Evolutionary conservation across 768 basidiomycete genomes (phyloP), one percentile per base, ranked within the genome.

Genomic region (Porphyrellus cyaneotinctus): DNA sequence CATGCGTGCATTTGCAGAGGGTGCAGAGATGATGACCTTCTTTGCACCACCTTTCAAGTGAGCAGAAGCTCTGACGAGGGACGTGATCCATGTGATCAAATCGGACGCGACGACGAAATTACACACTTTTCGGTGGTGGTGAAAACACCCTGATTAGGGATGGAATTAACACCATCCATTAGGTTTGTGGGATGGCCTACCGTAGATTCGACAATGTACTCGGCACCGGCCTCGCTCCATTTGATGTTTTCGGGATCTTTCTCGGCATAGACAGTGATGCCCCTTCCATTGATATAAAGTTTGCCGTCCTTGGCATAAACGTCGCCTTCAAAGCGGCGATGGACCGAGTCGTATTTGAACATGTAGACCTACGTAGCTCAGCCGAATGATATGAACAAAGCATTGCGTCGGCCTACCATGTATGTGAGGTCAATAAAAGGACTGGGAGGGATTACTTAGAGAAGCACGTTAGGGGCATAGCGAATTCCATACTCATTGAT

Each of bases 11-110:
- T 95, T 92, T 31, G 91, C 82, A n/a, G 95, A 98, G 61, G 95
- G 95, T 43, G 95, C 95, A 60, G 95, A 95, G 82, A 99, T 98
- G 77, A 99, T 80, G 70, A 99, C 95, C 81, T 97, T 99, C 86
- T 98, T 97, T 68, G 95, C 95, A 71, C 95, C 95, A 64, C 95
- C 95, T 76, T 95, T 93, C 75, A 99, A 78, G 78, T 99, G 95
- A 61, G 84, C 86, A 43, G 79, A 79, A 50, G 95, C 95, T 78
- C 86, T 89, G 51, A 3, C 18, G 45, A 47, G 22, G 20, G 53
- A 49, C 18, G 51, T 43, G 15, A 50, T 22, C 35, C 37, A 46
- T 44, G 8, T 15, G 24, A 65, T 47, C 30, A 45, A 18, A 37
- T 8, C 8, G 35, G 23, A 28, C 26, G 35, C 28, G 22, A 33